phyloP scores from a whole-genome alignment of 176 grass and related monocot genomes.

The Miscanthus lutarioriparius region DNA sequence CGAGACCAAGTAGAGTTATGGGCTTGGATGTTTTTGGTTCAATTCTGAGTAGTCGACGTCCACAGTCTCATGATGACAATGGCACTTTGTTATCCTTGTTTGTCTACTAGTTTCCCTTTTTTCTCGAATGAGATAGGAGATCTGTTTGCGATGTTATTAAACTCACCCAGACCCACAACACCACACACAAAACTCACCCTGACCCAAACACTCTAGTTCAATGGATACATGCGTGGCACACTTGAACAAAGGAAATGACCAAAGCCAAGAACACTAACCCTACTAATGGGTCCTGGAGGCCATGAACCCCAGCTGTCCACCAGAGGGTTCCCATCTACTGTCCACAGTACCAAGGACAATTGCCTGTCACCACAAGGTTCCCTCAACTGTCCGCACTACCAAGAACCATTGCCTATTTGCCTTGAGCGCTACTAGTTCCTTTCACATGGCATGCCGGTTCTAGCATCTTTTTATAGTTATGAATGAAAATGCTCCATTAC shows the following conservation, averaged over 20 bases:
- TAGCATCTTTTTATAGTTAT: constrained; percentile 5
- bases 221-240: not conserved
- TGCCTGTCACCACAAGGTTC: not conserved
- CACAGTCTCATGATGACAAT: not conserved
- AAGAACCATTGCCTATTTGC: not conserved
- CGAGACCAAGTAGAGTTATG: not conserved
- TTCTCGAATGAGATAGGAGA: not conserved
- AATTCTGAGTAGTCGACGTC: not conserved
- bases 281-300: not conserved
- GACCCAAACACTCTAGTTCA: not conserved
- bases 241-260: not conserved
- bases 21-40: not conserved
- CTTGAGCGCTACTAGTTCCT: not conserved
- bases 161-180: not conserved
- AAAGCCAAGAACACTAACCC: not conserved
- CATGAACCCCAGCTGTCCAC: not conserved
- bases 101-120: not conserved
- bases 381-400: not conserved
- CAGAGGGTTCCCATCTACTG: not conserved
- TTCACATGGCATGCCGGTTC: not conserved
- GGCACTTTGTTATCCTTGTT: not conserved
- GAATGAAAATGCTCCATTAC: not conserved
- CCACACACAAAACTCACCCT: not conserved
- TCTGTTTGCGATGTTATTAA: not conserved
- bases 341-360: not conserved